Evolutionary conservation across 1,284 basidiomycete genomes (phyloP).

Genomic region (Ceratobasidium theobromae): DNA sequence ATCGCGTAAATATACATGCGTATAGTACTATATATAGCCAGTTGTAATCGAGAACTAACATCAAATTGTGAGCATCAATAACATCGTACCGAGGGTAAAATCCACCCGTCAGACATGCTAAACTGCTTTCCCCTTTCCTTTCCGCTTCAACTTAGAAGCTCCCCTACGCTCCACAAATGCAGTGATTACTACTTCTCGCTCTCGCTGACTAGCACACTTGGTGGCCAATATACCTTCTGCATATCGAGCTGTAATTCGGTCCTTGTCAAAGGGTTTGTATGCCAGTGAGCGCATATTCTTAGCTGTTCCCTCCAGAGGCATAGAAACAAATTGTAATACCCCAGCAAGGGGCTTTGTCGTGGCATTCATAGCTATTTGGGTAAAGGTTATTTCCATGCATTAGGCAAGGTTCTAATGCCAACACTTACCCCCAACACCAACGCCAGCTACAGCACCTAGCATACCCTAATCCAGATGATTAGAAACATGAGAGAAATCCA

Average conservation of each 20-base stretch:
- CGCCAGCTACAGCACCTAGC: conserved; percentile 6
- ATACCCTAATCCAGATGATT: not conserved
- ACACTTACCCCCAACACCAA: conserved; percentile 11
- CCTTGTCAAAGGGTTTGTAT: conserved; percentile 41
- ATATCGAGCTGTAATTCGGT: conserved; percentile 45
- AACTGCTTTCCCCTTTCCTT: conserved; percentile 43
- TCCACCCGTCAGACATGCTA: not conserved
- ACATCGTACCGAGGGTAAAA: not conserved
- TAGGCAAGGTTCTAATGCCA: not conserved
- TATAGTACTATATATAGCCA: too few relatives aligned
- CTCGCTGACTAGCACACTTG: conserved; percentile 41
- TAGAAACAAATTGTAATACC: conserved; percentile 47
- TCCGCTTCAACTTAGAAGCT: conserved; percentile 15
- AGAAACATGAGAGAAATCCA: not conserved
- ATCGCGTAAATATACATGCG: too few relatives aligned
- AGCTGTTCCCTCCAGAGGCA: conserved; percentile 50
- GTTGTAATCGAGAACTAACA: too few relatives aligned
- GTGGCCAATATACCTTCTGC: conserved; percentile 47
- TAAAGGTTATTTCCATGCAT: not conserved
- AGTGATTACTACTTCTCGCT: conserved; percentile 46
- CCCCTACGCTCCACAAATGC: conserved; percentile 46
- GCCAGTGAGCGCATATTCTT: conserved; percentile 44
- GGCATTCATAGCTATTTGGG: conserved; percentile 2
- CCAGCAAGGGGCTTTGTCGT: conserved; percentile 39
- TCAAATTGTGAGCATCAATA: too few relatives aligned